These are phyloP conservation scores for Cenchrus americanus DNA, from an alignment of 176 grass and related monocot species.

Conservation along the genomic window DNA sequence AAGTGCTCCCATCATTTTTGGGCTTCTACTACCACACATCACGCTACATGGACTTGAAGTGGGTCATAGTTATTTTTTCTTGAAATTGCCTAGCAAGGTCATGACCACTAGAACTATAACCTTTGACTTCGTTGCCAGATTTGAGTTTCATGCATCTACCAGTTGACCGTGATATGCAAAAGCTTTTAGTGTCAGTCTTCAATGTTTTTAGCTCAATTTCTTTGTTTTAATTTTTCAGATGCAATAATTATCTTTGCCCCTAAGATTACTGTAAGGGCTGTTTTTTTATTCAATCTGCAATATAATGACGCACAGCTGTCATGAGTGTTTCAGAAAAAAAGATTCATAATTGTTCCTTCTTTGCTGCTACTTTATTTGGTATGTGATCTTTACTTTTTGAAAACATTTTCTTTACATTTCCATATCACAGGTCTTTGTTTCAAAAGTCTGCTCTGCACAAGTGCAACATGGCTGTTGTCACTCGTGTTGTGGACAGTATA, in stretches of 20 bases:
- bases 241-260: neutral
- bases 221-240: neutral
- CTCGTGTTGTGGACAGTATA: conserved; percentile 99
- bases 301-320: no score
- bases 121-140: neutral
- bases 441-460: conserved; percentile 98
- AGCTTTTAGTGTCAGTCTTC: neutral
- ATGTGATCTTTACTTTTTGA: conserved; percentile 3
- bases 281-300: no score
- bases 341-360: neutral
- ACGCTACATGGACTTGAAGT: neutral
- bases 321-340: neutral
- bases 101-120: neutral
- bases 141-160: neutral
- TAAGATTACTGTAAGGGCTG: no score
- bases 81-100: neutral
- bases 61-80: neutral
- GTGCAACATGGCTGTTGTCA: conserved; percentile 97
- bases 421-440: conserved; percentile 83
- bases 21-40: neutral
- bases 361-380: conserved; percentile 12
- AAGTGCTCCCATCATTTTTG: neutral
- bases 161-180: neutral
- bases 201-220: neutral
- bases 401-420: neutral